phyloP scores from a whole-genome alignment of 805 yeast genomes.

The Spathaspora sp. region DNA sequence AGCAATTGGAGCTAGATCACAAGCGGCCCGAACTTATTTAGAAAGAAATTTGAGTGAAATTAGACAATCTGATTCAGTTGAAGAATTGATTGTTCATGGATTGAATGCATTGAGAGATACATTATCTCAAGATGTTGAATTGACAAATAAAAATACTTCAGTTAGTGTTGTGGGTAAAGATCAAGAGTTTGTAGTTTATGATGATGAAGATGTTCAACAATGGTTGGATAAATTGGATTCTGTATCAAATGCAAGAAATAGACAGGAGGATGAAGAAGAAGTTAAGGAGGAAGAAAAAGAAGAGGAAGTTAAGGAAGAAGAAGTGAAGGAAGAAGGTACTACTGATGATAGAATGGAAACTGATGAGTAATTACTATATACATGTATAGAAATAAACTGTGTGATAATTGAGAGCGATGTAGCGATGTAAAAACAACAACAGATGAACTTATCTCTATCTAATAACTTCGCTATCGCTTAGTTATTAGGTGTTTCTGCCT shows the following conservation, averaged over 20 bases:
- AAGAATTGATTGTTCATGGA: slow-evolving; percentile 79
- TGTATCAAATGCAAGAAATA: slow-evolving; percentile 53
- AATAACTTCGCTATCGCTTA: no score
- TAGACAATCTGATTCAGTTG: slow-evolving; percentile 53
- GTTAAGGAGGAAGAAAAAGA: slow-evolving; percentile 37
- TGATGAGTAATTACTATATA: slow-evolving; percentile 20
- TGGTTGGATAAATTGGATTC: slow-evolving; percentile 78
- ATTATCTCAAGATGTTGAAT: slow-evolving; percentile 88
- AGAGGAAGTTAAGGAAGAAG: slow-evolving; percentile 16
- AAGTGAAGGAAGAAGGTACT: slow-evolving; percentile 9
- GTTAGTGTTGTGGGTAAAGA: slow-evolving; percentile 91
- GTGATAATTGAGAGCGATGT: background rate
- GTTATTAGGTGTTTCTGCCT: slow-evolving; percentile 13
- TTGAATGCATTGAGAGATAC: slow-evolving; percentile 92
- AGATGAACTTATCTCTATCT: no score
- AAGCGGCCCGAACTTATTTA: slow-evolving; percentile 93
- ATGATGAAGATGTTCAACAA: slow-evolving; percentile 80
- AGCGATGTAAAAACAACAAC: background rate
- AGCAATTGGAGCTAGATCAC: slow-evolving; percentile 98
- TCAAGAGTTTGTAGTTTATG: slow-evolving; percentile 69
- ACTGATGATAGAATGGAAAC: slow-evolving; percentile 38
- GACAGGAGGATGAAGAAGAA: slow-evolving; percentile 42
- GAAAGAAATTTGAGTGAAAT: slow-evolving; percentile 80
- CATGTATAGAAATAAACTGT: background rate
- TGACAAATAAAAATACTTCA: slow-evolving; percentile 78